These are phyloP conservation scores for Sanghuangporus baumii DNA, from an alignment of 1,284 basidiomycete species.

Conservation along the genomic window DNA sequence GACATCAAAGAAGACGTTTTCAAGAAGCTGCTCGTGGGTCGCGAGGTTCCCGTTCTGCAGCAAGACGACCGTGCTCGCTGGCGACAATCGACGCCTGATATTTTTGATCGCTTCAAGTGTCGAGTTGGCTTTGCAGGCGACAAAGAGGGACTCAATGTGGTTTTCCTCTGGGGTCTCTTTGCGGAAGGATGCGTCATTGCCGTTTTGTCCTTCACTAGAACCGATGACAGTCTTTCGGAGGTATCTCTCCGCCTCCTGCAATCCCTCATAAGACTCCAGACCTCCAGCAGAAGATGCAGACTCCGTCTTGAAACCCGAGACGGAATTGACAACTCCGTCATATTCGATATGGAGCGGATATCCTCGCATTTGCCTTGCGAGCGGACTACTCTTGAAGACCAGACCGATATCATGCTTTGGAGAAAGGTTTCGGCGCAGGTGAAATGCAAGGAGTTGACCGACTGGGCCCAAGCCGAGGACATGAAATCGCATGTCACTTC, in stretches of 20 bases:
- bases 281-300: conserved; percentile 25
- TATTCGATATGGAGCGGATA: conserved; percentile 41
- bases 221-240: background rate
- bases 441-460: conserved; percentile 75
- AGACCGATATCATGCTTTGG: conserved; percentile 56
- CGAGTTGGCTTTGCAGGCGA: conserved; percentile 76
- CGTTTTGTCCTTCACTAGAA: background rate
- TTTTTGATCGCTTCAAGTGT: conserved; percentile 54
- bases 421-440: conserved; percentile 60
- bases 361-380: conserved; percentile 29
- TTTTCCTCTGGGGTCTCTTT: background rate
- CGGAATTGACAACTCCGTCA: conserved; percentile 37
- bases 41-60: conserved; percentile 88
- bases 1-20: conserved; percentile 69
- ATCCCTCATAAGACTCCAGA: conserved; percentile 16
- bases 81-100: conserved; percentile 61
- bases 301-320: conserved; percentile 42
- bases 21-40: conserved; percentile 75
- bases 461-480: conserved; percentile 75
- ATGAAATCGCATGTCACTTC: conserved; percentile 59
- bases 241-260: background rate
- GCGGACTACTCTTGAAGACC: conserved; percentile 47
- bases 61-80: conserved; percentile 79
- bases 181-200: background rate
- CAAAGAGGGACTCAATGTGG: conserved; percentile 67